Base-by-base conservation (phyloP, 2,329 filamentous ascomycete genomes). In the Diaporthe vaccinii region DNA sequence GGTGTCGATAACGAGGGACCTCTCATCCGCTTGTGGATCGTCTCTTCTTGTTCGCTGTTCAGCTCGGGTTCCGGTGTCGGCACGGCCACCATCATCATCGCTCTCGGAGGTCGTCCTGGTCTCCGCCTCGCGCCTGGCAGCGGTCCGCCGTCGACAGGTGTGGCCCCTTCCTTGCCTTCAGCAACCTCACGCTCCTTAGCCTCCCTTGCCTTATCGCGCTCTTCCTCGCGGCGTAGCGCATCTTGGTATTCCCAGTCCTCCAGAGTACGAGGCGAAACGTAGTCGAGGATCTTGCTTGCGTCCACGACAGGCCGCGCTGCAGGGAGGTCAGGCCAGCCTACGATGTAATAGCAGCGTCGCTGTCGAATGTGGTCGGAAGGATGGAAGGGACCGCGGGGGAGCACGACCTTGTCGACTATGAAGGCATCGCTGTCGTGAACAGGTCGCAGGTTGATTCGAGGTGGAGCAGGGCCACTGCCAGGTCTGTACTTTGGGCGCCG, bases 201-300 rank as follows among this genome's bases (percentile, higher is more conserved):
- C 14, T 77, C 79, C 41, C 78, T 79, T 9, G 75, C 78, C 31
- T 79, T 79, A 12, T 78, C 76, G 41, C 83, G 82, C 53, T 86
- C 83, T 61, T 83, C 80, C n/a, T 88, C 86, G 28, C 85, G 81
- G 74, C 85, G 83, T 31, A 87, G 82, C 68, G 86, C 85, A 20
- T 84, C 82, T 2, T 83, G 80, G 72, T 85, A 87, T 77, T 92
- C 90, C 84, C 87, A 93, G 0, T 90, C 85, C 79, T 93, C 91
- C 4, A 91, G 78, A 14, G 85, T 86, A 15, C 84, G 83, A 2
- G 88, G 87, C 0, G 91, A 91, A 10, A 93, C 90, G 76, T 91
- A 92, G 44, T 92, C 87, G 17, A 89, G 84, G 8, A 91, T 85
- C 76, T 82, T 85, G 73, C 83, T 86, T 84, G 78, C 87, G 79